Percentiles rank a stretch among this genome's conserved stretches.
Evolutionary conservation across 1,139 yeast species (phyloP).

Genomic region (Yamadazyma atmosphaerica): DNA sequence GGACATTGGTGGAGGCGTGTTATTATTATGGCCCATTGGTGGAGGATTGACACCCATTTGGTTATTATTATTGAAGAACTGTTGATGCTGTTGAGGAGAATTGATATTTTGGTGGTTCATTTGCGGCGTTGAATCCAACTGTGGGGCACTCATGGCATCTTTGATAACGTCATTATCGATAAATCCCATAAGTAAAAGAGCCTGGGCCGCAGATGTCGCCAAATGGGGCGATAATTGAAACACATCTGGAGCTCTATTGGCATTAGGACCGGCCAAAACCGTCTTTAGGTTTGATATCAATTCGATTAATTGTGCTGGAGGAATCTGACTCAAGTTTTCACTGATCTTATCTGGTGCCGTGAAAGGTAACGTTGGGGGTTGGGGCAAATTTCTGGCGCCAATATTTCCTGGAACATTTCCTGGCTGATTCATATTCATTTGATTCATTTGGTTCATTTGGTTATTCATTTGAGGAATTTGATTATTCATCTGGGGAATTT

Average conservation of each 20-base stretch:
- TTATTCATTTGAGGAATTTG: not conserved
- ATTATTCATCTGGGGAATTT: slow-evolving; percentile 1
- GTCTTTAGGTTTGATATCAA: slow-evolving; percentile 63
- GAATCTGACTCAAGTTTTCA: slow-evolving; percentile 57
- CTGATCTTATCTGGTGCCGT: slow-evolving; percentile 52
- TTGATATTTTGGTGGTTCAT: slow-evolving; percentile 11
- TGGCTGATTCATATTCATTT: not conserved
- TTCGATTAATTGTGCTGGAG: slow-evolving; percentile 70
- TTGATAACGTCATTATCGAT: slow-evolving; percentile 64
- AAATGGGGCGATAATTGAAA: slow-evolving; percentile 58
- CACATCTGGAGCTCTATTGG: slow-evolving; percentile 50
- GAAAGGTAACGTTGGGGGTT: slow-evolving; percentile 44
- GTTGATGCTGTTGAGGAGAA: slow-evolving; percentile 5
- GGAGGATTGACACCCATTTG: slow-evolving; percentile 12
- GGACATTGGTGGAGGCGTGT: slow-evolving; percentile 18
- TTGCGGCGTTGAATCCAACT: slow-evolving; percentile 26
- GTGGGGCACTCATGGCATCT: slow-evolving; percentile 38
- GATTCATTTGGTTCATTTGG: not conserved
- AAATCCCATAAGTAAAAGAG: slow-evolving; percentile 73
- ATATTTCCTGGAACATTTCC: not conserved
- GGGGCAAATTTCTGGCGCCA: slow-evolving; percentile 35
- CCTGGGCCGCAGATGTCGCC: slow-evolving; percentile 69
- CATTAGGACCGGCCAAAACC: slow-evolving; percentile 49
- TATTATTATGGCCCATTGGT: not conserved
- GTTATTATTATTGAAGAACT: slow-evolving; percentile 5